These are phyloP conservation scores for Prinsepia uniflora DNA, from an alignment of 306 rosid genomes.

Conservation along the genomic window DNA sequence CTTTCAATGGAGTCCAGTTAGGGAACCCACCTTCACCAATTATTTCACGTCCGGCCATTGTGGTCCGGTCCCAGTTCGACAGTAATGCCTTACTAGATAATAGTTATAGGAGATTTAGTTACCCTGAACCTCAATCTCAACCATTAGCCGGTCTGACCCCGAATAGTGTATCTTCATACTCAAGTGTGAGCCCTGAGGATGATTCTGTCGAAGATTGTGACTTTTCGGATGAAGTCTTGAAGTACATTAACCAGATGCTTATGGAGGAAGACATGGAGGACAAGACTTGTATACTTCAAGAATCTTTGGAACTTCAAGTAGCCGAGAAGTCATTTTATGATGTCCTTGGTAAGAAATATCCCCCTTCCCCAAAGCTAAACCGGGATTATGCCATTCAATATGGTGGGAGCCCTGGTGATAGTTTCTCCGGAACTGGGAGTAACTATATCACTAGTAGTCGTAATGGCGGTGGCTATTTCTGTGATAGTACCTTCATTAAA, in stretches of 20 bases:
- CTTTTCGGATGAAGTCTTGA: slow-evolving; percentile 77
- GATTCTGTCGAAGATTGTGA: slow-evolving; percentile 83
- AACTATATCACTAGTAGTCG: slow-evolving; percentile 32
- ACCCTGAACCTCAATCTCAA: slow-evolving; percentile 20
- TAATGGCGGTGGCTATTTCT: slow-evolving; percentile 30
- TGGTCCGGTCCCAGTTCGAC: slow-evolving; percentile 28
- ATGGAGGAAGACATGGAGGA: slow-evolving; percentile 98
- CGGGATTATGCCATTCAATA: slow-evolving; percentile 25
- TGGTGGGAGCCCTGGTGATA: slow-evolving; percentile 33
- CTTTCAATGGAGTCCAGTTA: slow-evolving; percentile 40
- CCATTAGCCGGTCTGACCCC: slow-evolving; percentile 23
- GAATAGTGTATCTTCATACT: slow-evolving; percentile 30
- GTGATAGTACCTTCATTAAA: slow-evolving; percentile 25
- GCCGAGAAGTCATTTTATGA: slow-evolving; percentile 91
- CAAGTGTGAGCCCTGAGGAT: slow-evolving; percentile 49
- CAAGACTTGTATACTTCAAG: slow-evolving; percentile 76
- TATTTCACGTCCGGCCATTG: slow-evolving; percentile 40
- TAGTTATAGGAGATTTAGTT: slow-evolving; percentile 28
- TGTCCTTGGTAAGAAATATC: slow-evolving; percentile 76
- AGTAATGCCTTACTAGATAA: slow-evolving; percentile 37
- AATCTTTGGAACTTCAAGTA: slow-evolving; percentile 87
- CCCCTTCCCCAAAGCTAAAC: slow-evolving; percentile 51
- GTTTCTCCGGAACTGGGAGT: slow-evolving; percentile 27
- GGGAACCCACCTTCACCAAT: slow-evolving; percentile 42
- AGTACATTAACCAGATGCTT: slow-evolving; percentile 79